These are phyloP conservation scores for Hansenula lynferdii DNA, from an alignment of 1,139 yeast genomes.

Conservation along the genomic window DNA sequence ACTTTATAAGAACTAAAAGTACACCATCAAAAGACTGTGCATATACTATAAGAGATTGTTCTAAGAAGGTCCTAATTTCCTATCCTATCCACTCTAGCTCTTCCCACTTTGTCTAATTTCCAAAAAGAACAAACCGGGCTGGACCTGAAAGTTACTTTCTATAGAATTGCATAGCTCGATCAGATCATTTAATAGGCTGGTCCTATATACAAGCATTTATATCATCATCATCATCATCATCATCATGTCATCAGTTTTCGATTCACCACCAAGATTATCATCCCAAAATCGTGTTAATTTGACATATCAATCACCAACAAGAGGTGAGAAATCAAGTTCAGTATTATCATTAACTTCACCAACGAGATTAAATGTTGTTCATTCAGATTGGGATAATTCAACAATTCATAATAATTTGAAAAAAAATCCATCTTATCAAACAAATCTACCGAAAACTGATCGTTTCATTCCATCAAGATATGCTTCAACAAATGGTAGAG, in stretches of 20 bases:
- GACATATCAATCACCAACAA: conserved; percentile 14
- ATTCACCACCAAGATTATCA: conserved; percentile 6
- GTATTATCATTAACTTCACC: conserved; percentile 38
- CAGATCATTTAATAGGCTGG: conserved; percentile 10
- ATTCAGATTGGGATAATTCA: conserved; percentile 33
- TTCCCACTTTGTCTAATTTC: too few relatives aligned
- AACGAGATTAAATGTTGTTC: conserved; percentile 39
- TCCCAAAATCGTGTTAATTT: conserved; percentile 9
- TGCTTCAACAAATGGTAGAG: conserved; percentile 39
- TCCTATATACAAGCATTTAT: conserved; percentile 7
- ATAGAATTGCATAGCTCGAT: too few relatives aligned
- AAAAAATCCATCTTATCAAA: conserved; percentile 15
- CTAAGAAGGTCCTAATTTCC: too few relatives aligned
- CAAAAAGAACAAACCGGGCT: conserved; percentile 13
- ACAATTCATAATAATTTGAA: conserved; percentile 17
- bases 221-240: background rate
- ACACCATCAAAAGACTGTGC: too few relatives aligned
- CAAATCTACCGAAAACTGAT: conserved; percentile 28
- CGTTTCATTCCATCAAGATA: conserved; percentile 51
- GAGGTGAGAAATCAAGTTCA: conserved; percentile 15
- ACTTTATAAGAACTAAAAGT: too few relatives aligned
- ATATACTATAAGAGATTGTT: too few relatives aligned
- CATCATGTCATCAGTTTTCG: conserved; percentile 11
- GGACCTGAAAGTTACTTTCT: conserved; percentile 13
- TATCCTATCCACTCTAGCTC: too few relatives aligned